These are phyloP conservation scores for Cydonia oblonga DNA, from an alignment of 331 rosid genomes.

Conservation along the genomic window DNA sequence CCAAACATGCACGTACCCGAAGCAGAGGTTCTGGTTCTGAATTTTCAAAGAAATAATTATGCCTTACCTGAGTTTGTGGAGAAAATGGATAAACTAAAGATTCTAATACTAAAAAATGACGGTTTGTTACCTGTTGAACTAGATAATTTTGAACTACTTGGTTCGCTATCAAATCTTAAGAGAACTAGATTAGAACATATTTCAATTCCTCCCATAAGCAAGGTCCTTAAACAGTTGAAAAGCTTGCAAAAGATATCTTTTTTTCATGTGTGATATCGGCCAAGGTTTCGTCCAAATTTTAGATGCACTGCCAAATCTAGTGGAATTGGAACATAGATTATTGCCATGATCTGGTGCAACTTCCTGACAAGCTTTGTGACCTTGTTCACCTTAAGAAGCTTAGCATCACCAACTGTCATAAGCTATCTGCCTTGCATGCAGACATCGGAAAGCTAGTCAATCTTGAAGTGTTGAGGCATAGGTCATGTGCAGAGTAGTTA, in stretches of 20 bases:
- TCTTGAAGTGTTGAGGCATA: no score
- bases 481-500: no score
- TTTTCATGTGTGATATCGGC: constrained; percentile 40
- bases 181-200: constrained; percentile 49
- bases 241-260: constrained; percentile 28
- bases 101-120: constrained; percentile 29
- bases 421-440: no score
- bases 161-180: constrained; percentile 14
- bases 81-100: constrained; percentile 35
- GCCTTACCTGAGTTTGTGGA: constrained; percentile 37
- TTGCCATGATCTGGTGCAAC: no score
- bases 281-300: no score
- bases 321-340: no score
- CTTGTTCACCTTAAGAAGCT: no score
- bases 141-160: constrained; percentile 20
- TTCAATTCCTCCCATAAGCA: constrained; percentile 27
- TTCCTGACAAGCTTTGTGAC: no score
- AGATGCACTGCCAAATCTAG: no score
- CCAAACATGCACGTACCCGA: constrained; percentile 31
- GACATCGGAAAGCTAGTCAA: no score
- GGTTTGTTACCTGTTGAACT: constrained; percentile 23
- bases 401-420: no score
- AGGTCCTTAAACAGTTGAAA: background rate
- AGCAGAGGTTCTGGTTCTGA: constrained; percentile 47
- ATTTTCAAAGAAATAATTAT: constrained; percentile 31